These are phyloP conservation scores for Exophiala aquamarina DNA, from an alignment of 2,329 filamentous ascomycete genomes.

Conservation along the genomic window DNA sequence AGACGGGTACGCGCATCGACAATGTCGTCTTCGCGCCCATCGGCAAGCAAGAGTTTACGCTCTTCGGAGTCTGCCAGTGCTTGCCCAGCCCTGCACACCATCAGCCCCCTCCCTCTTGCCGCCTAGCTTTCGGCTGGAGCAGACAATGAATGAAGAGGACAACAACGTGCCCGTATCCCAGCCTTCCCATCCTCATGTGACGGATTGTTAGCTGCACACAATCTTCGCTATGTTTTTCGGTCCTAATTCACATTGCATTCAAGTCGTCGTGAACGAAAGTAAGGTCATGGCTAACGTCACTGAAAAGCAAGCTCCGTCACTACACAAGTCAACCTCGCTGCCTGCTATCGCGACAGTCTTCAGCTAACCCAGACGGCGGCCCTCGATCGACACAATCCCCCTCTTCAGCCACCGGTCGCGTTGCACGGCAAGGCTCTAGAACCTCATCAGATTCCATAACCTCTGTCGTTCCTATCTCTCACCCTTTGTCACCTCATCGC, in stretches of 20 bases:
- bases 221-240: slow-evolving; percentile 5
- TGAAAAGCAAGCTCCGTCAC: slow-evolving; percentile 6
- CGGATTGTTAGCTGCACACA: slow-evolving; percentile 17
- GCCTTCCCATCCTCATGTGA: slow-evolving; percentile 21
- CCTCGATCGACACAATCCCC: slow-evolving; percentile 18
- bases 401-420: slow-evolving; percentile 4
- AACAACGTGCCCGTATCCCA: slow-evolving; percentile 3
- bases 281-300: slow-evolving; percentile 17
- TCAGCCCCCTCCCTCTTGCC: neutral
- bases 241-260: too few relatives aligned
- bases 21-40: neutral
- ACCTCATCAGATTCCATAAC: too few relatives aligned
- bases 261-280: neutral
- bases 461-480: too few relatives aligned
- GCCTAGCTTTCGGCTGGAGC: neutral
- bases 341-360: slow-evolving; percentile 30
- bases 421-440: neutral
- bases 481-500: neutral
- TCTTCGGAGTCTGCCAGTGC: neutral
- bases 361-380: slow-evolving; percentile 24
- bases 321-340: slow-evolving; percentile 13
- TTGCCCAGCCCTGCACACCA: neutral
- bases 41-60: neutral
- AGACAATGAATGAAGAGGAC: neutral
- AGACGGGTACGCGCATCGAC: slow-evolving; percentile 11